Base-by-base conservation (phyloP, 805 yeast species). In the Ogataea populi-albae region DNA sequence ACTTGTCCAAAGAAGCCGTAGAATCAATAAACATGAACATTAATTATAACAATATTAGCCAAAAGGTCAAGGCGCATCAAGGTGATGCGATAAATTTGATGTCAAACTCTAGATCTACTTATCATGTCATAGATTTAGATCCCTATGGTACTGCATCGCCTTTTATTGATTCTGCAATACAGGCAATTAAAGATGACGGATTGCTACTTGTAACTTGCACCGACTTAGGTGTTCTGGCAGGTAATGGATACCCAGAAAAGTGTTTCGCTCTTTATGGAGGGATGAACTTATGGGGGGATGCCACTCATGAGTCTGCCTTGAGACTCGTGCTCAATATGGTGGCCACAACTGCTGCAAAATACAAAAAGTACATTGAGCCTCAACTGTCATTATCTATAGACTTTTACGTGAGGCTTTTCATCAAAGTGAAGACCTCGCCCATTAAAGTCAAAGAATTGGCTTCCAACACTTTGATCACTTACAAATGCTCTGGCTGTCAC, bases 61-160 rank as follows among this genome's bases (percentile, higher is more conserved):
- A 68, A 18, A 70, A 70, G 19, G 89, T 91, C 15, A 59, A 55
- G 29, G 72, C 93, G 6, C 79, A 84, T 48, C 75, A 76, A 48
- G 96, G 93, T 21, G 98, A 93, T 63, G 98, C 98, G n/a, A 87
- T 84, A 46, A 77, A 75, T 26, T 77, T 73, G 53, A 86, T 93
- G 95, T 68, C 81, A 34, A 54, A 63, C 40, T 57, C 63, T 44
- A 62, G 62, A 51, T 69, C 65, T 17, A 66, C 68, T 34, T 88
- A 82, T 62, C 95, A 93, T 55, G 85, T 86, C 3, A 77, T 93
- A 39, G 99, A 93, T 62, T 70, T 93, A 34, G 99, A 93, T 61
- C 99, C 99, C 0, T 93, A 93, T 56, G 99, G 99, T 20, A 83
- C 97, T 0, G 98, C 96, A 0, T 77, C 96, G 0, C 98, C 98